Base-by-base conservation (phyloP, 106 monocot species). In the Posidonia australis region DNA sequence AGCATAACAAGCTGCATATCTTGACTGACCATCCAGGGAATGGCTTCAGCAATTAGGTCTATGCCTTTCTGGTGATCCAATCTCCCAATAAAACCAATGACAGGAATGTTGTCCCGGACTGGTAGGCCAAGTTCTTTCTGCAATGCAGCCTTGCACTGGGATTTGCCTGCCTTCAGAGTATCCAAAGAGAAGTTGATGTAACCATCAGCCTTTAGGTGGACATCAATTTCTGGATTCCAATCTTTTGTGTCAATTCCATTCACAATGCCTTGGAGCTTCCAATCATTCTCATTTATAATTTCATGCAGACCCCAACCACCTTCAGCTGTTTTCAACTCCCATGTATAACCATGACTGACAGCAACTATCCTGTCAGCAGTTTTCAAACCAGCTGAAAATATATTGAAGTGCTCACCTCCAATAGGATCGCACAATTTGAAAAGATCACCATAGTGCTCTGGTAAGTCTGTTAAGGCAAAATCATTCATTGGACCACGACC, bases 291-390 rank as follows among this genome's bases (percentile, higher is more conserved):
- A 30, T 81, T 86, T 54, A 93, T 84, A 58, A 93, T 71, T 2
- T 46, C 65, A 27, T 93, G 83, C 2, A 93, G 78, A 9, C 89
- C 93, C 93, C 93, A 86, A 2, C 93, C 93, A 22, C 93, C 93
- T 77, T 93, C 89, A 2, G 43, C 21, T 44, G 93, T 86, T 74
- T 86, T 89, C 0, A 93, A 58, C 74, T 93, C 93, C 93, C 89
- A 79, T 10, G 86, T 69, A 73, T 93, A 93, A 26, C 81, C 93
- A 55, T 82, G 79, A 72, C 88, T 89, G 10, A 89, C 93, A 1
- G 93, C 79, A 46, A 86, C 81, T 13, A 89, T 74, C 0, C 77
- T 76, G 27, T 93, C 89, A 6, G 93, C 83, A 27, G 79, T 57
- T 63, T 82, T 86, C 43, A 93, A 41, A 18, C 93, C 93, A 31